Evolutionary conservation across 177 flowering plant species (phyloP), one percentile per base, ranked within the genome.

Genomic region (Vitis hybrid): DNA sequence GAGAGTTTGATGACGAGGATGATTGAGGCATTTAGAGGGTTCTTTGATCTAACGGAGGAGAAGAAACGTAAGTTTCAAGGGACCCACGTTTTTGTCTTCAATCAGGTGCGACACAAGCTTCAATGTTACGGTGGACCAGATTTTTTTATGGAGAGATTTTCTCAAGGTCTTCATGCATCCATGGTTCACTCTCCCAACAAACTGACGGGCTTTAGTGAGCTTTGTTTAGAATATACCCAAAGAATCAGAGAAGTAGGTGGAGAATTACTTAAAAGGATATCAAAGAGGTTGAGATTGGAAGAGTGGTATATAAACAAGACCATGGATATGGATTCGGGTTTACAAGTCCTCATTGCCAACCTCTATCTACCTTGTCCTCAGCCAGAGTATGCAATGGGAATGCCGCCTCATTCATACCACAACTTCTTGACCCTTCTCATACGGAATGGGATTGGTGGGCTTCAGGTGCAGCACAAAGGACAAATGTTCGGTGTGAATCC

Each of bases 311-410:
- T 87, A 2, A 76, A 81, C n/a, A 78, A 79, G 62, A 69, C 77
- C 10, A 1, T 84, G 75, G 57, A 85, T 8, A 10, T 81, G 15
- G 85, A 82, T 0, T 19, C 67, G 0, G 78, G 88, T 5, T 51
- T 75, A 0, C 90, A 86, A 73, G 33, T 84, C 6, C 29, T 84
- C 0, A 58, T 12, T 1, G 88, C 76, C 0, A 88, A 88, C 76
- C 50, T 78, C 2, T 90, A 90, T 45, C 94, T 92, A 1, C 89
- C 87, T 0, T 88, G 87, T 65, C 94, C 94, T 2, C 80, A 87
- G 62, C 90, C 92, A 0, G 87, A 87, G 8, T 80, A 76, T 1
- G 90, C 89, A 21, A 79, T 88, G 77, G 94, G 92, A 1, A 6
- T 90, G 78, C 83, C 88, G 0, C 76, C 89, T 1, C 92, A 90